These are phyloP conservation scores for Vigna mungo DNA, from an alignment of 306 rosid species.

Conservation along the genomic window DNA sequence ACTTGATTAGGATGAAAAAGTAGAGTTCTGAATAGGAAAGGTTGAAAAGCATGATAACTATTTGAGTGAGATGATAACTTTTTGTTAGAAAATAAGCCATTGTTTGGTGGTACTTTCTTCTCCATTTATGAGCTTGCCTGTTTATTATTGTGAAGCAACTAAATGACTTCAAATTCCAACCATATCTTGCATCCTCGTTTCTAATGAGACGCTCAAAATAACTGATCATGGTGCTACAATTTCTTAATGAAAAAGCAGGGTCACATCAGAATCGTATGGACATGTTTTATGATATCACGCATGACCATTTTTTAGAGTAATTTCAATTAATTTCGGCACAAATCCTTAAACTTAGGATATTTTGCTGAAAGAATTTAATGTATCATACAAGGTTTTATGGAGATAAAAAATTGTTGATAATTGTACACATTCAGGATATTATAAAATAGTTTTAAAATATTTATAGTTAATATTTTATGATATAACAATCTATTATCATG, in stretches of 20 bases:
- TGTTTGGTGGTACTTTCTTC: not conserved
- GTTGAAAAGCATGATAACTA: not conserved
- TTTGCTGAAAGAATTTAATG: not conserved
- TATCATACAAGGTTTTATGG: not conserved
- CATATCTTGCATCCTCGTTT: not conserved
- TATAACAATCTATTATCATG: too few relatives aligned
- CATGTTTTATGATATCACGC: too few relatives aligned
- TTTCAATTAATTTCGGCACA: constrained; percentile 14
- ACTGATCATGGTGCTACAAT: not conserved
- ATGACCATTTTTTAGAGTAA: not conserved
- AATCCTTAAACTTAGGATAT: not conserved
- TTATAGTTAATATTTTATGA: too few relatives aligned
- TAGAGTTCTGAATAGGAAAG: not conserved
- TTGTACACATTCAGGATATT: too few relatives aligned
- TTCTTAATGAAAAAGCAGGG: too few relatives aligned
- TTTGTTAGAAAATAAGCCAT: not conserved
- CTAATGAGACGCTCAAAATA: constrained; percentile 7
- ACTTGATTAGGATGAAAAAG: not conserved
- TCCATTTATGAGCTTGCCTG: not conserved
- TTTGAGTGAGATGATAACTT: not conserved
- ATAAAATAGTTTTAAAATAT: too few relatives aligned
- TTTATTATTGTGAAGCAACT: constrained; percentile 12
- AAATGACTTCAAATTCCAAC: not conserved
- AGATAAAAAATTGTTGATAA: not conserved
- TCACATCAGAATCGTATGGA: too few relatives aligned